phyloP scores from a whole-genome alignment of 495 filamentous ascomycete species.

The Podospora comata region DNA sequence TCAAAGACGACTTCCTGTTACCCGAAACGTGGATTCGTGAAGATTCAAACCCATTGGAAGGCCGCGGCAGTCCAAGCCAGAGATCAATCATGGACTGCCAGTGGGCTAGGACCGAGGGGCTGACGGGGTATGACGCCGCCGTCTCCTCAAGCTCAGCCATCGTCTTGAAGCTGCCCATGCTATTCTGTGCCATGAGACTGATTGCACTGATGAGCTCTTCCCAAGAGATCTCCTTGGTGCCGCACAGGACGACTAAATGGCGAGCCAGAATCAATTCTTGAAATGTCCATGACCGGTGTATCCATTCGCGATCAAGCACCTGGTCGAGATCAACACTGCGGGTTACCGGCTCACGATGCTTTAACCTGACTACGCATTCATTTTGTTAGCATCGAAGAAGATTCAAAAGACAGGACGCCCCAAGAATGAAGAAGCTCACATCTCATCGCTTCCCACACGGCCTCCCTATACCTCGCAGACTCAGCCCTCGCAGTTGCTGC shows the following conservation, averaged over 20 bases:
- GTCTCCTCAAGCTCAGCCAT: neutral
- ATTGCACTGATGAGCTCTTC: conserved; percentile 16
- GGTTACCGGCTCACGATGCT: neutral
- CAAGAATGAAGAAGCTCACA: neutral
- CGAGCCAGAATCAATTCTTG: conserved; percentile 23
- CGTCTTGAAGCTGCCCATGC: neutral
- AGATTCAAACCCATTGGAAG: neutral
- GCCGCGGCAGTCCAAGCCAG: conserved; percentile 11
- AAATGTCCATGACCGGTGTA: conserved; percentile 24
- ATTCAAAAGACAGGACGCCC: neutral
- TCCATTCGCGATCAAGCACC: conserved; percentile 16
- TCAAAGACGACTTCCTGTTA: neutral
- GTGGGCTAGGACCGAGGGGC: neutral
- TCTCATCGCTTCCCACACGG: neutral
- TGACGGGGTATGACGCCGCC: neutral
- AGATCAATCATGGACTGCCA: conserved; percentile 17
- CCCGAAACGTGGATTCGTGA: neutral
- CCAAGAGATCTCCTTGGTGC: conserved; percentile 5
- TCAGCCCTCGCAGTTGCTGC: neutral
- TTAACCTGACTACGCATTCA: neutral
- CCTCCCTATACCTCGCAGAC: neutral
- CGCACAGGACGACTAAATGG: conserved; percentile 17
- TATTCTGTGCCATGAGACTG: neutral
- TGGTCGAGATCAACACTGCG: neutral
- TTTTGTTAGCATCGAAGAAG: neutral